Evolutionary conservation across 2,329 filamentous ascomycete genomes (phyloP).

Genomic region (Colletotrichum sp.): DNA sequence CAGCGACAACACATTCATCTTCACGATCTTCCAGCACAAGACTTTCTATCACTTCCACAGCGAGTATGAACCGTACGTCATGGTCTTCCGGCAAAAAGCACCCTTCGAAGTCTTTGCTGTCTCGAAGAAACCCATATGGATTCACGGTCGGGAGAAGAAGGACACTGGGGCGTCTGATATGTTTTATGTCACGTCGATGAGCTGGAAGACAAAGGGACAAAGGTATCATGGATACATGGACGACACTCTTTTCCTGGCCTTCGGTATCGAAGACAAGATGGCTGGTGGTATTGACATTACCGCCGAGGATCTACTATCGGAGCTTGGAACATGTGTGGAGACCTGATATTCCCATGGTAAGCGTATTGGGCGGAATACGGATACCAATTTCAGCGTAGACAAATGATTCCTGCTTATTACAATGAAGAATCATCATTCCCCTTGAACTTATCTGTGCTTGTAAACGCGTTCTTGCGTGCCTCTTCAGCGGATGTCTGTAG

Average conservation of each 20-base stretch:
- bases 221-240: conserved; percentile 62
- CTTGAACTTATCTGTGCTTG: background rate
- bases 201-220: conserved; percentile 52
- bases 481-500: background rate
- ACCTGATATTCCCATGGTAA: background rate
- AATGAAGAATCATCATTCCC: background rate
- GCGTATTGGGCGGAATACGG: too few species aligned
- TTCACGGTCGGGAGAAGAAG: conserved; percentile 49
- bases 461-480: background rate
- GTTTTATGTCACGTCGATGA: conserved; percentile 63
- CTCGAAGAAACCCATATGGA: conserved; percentile 58
- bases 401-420: background rate
- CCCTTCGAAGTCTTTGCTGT: conserved; percentile 58
- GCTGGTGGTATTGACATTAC: conserved; percentile 55
- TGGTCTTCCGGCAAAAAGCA: conserved; percentile 51
- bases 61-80: conserved; percentile 60
- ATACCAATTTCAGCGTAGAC: background rate
- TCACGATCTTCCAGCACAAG: conserved; percentile 62
- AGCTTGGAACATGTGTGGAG: conserved; percentile 18
- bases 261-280: conserved; percentile 59
- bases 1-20: conserved; percentile 56
- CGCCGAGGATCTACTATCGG: conserved; percentile 52
- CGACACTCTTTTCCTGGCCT: conserved; percentile 58
- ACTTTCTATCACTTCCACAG: conserved; percentile 50
- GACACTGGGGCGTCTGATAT: conserved; percentile 50